A percentile compares a stretch with the other conserved stretches of the same genome.
Evolutionary conservation across 331 rosid genomes (phyloP).

Genomic region (Acacia pycnantha): DNA sequence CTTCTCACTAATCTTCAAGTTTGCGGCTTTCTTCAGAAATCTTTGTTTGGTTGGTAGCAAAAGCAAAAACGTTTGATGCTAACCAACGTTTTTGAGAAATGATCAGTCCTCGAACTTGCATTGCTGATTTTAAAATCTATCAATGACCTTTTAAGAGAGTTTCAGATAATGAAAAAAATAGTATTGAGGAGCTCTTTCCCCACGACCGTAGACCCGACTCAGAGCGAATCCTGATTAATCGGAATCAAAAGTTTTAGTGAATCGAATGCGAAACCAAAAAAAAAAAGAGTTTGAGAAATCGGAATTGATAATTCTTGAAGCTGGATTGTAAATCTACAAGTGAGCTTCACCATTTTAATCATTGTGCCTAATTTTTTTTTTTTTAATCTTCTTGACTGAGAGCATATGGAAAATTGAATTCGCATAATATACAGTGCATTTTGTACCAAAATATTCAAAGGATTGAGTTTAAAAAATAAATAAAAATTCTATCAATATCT

Average conservation of each 20-base stretch:
- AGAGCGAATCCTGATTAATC: no score
- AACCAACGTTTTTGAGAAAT: not conserved
- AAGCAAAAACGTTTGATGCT: not conserved
- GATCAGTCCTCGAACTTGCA: no score
- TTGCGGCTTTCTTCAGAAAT: not conserved
- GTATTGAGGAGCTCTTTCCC: no score
- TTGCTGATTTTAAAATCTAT: no score
- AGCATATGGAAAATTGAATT: not conserved
- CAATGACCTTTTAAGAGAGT: not conserved
- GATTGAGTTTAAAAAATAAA: not conserved
- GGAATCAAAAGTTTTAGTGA: no score
- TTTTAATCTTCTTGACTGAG: not conserved
- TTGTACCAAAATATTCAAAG: no score
- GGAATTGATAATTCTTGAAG: not conserved
- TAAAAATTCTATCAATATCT: not conserved
- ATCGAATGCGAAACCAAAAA: no score
- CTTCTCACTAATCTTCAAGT: not conserved
- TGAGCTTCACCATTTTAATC: not conserved
- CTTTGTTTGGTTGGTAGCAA: not conserved
- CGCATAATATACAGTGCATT: no score
- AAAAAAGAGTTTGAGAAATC: no score
- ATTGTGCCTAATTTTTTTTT: not conserved
- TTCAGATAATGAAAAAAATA: no score
- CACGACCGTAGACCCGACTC: no score
- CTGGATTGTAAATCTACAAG: no score